phyloP scores from a whole-genome alignment of 176 grass and related monocot species.

The Puccinellia tenuiflora region DNA sequence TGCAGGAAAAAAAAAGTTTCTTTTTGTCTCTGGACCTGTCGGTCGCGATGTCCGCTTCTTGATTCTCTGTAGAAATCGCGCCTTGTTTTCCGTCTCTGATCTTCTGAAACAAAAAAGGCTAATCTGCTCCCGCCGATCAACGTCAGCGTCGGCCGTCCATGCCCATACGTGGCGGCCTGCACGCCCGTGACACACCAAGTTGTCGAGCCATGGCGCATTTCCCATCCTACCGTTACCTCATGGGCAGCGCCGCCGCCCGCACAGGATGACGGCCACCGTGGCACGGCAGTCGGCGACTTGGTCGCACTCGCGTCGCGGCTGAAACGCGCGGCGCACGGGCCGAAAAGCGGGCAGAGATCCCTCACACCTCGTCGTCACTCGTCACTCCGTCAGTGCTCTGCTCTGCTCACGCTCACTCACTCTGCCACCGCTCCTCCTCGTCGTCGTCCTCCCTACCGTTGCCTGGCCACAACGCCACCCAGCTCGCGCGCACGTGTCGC shows the following conservation, averaged over 20 bases:
- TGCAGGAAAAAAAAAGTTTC: too few relatives aligned
- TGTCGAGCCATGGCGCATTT: neutral
- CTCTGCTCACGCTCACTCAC: neutral
- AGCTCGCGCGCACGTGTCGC: constrained; percentile 25
- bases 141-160: too few relatives aligned
- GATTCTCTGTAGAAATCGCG: too few relatives aligned
- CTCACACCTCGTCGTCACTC: neutral
- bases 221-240: neutral
- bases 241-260: neutral
- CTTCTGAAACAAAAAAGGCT: too few relatives aligned
- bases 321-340: neutral
- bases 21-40: too few relatives aligned
- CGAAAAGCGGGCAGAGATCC: neutral
- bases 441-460: constrained; percentile 23
- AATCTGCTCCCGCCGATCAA: too few relatives aligned
- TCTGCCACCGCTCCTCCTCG: neutral
- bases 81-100: too few relatives aligned
- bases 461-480: neutral
- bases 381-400: neutral
- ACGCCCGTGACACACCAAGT: neutral
- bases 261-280: neutral
- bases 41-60: too few relatives aligned
- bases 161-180: neutral
- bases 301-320: neutral
- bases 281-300: neutral